Evolutionary conservation across 805 yeast species (phyloP).

Genomic region (Zygosaccharomyces bailii): DNA sequence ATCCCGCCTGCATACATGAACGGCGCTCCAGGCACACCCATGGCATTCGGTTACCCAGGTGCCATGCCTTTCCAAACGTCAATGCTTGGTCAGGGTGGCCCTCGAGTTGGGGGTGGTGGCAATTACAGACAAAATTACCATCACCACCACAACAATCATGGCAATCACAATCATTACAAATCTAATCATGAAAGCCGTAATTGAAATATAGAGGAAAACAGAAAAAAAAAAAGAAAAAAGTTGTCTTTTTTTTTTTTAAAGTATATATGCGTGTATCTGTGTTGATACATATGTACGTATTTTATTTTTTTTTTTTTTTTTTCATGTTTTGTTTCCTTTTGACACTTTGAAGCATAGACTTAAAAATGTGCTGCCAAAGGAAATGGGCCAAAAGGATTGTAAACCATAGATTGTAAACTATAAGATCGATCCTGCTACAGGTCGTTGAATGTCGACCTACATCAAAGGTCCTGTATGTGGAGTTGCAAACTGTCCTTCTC

Average conservation of each 20-base stretch:
- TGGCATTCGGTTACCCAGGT: conserved; percentile 31
- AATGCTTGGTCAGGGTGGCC: conserved; percentile 20
- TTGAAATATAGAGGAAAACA: not conserved
- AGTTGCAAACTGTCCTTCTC: conserved; percentile 80
- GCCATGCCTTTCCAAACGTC: conserved; percentile 27
- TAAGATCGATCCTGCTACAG: conserved; percentile 5
- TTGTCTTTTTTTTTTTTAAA: conserved; percentile 1
- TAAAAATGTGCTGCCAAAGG: too few species aligned
- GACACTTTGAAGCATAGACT: too few species aligned
- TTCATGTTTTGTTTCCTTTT: not conserved
- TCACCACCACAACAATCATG: conserved; percentile 16
- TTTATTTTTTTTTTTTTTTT: conserved; percentile 2
- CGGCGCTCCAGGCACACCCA: conserved; percentile 22
- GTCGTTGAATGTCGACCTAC: conserved; percentile 40
- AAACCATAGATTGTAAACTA: not conserved
- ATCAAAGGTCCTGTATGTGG: conserved; percentile 83
- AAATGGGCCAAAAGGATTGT: too few species aligned
- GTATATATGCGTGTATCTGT: not conserved
- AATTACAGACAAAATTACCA: conserved; percentile 25
- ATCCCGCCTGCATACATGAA: conserved; percentile 28
- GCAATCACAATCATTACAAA: conserved; percentile 19
- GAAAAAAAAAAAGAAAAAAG: not conserved
- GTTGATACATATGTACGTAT: not conserved
- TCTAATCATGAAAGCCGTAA: conserved; percentile 13
- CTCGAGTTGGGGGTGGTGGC: conserved; percentile 14